Evolutionary conservation across 192 early-diverging fungal species (phyloP).

Genomic region (Allomyces macrogynus): DNA sequence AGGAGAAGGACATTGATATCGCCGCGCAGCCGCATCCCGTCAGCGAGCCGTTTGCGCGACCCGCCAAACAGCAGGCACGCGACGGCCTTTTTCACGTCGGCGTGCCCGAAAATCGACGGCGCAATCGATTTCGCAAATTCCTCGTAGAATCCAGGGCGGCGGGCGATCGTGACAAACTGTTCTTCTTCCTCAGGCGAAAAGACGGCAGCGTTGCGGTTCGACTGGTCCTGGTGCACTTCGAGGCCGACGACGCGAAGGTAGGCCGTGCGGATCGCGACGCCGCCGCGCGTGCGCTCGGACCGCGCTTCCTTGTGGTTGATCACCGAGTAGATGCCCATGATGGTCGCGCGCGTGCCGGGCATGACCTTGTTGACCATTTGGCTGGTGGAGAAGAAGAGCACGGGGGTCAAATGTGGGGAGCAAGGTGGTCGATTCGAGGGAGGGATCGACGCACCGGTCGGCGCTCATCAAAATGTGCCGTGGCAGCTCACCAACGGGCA

Average conservation of each 20-base stretch:
- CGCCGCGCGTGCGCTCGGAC: slow-evolving; percentile 41
- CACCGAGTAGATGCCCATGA: slow-evolving; percentile 89
- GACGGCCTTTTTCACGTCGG: slow-evolving; percentile 92
- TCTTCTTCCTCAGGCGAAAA: slow-evolving; percentile 88
- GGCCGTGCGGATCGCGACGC: slow-evolving; percentile 76
- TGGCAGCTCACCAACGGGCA: slow-evolving; percentile 94
- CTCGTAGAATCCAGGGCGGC: slow-evolving; percentile 67
- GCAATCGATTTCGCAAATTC: slow-evolving; percentile 85
- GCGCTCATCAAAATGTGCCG: slow-evolving; percentile 78
- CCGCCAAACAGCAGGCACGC: slow-evolving; percentile 88
- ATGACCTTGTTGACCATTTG: slow-evolving; percentile 74
- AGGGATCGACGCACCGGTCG: slow-evolving; percentile 40
- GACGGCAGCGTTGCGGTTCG: slow-evolving; percentile 24
- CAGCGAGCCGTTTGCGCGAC: slow-evolving; percentile 84
- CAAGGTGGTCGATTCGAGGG: too few species aligned
- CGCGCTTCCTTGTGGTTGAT: slow-evolving; percentile 44
- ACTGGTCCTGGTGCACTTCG: slow-evolving; percentile 49
- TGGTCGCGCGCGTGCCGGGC: slow-evolving; percentile 75
- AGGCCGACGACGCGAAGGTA: slow-evolving; percentile 90
- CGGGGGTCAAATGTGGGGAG: background rate
- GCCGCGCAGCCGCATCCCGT: slow-evolving; percentile 89
- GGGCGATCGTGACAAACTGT: slow-evolving; percentile 71
- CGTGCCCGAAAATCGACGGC: slow-evolving; percentile 87
- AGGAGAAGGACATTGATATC: slow-evolving; percentile 94
- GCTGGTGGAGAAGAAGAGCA: slow-evolving; percentile 11